A percentile compares a stretch with the other conserved stretches of the same genome.
phyloP scores from a whole-genome alignment of 371 early-diverging fungal genomes.

The Apophysomyces trapeziformis region DNA sequence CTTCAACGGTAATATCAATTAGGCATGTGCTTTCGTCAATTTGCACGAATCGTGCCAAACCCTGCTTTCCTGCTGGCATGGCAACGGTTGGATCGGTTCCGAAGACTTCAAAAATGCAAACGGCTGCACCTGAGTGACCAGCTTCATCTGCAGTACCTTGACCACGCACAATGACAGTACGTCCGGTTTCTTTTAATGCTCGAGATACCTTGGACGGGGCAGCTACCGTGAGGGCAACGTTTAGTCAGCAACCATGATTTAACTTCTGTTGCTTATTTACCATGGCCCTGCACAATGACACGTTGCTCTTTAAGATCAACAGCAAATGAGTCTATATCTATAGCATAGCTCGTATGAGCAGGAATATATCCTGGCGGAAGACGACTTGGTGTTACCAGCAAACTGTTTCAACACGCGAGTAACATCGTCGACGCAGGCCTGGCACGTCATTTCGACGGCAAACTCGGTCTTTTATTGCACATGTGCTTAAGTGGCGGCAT shows the following conservation, averaged over 20 bases:
- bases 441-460: constrained; percentile 85
- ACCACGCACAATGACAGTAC: constrained; percentile 77
- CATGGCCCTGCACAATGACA: constrained; percentile 67
- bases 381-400: constrained; percentile 42
- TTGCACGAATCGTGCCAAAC: constrained; percentile 84
- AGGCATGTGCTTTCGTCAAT: constrained; percentile 68
- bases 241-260: constrained; percentile 22
- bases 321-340: constrained; percentile 60
- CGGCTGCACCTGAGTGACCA: constrained; percentile 77
- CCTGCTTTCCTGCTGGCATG: constrained; percentile 58
- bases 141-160: constrained; percentile 70
- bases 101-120: constrained; percentile 83
- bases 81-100: constrained; percentile 38
- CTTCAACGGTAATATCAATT: constrained; percentile 79
- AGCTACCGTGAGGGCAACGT: constrained; percentile 33
- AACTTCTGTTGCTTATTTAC: constrained; percentile 32
- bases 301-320: constrained; percentile 62
- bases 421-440: constrained; percentile 73
- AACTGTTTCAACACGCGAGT: constrained; percentile 56
- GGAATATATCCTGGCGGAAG: background rate
- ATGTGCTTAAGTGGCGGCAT: too few relatives aligned
- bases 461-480: constrained; percentile 64
- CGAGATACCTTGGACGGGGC: constrained; percentile 69
- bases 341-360: background rate
- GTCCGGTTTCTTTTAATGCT: constrained; percentile 68